Evolutionary conservation across 768 basidiomycete genomes (phyloP), one percentile per base, ranked within the genome.

Genomic region (Agaricus blazei): DNA sequence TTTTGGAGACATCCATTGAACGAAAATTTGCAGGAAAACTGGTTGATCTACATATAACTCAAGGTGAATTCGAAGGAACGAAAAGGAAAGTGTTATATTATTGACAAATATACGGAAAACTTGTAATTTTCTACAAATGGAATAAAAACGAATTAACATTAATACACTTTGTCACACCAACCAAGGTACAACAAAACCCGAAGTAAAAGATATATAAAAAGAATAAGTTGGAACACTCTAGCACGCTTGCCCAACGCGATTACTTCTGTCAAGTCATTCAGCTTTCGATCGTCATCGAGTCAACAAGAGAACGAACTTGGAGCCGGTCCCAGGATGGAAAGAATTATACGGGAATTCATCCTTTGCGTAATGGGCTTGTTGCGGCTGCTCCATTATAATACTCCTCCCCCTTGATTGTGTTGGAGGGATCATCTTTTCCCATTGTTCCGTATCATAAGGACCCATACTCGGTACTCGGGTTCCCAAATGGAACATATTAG

Each of bases 401-500:
- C 28, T 60, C 44, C 45, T 54, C 49, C 53, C 59, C 36, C 47
- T 28, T 40, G 41, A 5, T 50, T 41, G 41, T 12, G 48, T 19
- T 36, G 29, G 48, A 23, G 58, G 54, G 34, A 29, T 67, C 37
- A 67, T 69, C 53, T 66, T 68, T 50, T 72, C 68, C 74, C 72
- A 74, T 28, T 58, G 51, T 14, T 69, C 67, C 27, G 71, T 57
- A 42, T 74, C 74, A 34, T 56, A 60, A 9, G 68, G 71, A 15
- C 68, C 72, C 67, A 74, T 66, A 38, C 72, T 74, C 6, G 74
- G 72, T 62, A 74, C 65, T 3, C 77, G 70, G 4, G 78, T 80
- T 9, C 78, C 77, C 19, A 77, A 67, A 54, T 73, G 73, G 64
- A 80, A 80, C 67, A 80, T 67, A 58, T 80, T 78, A n/a, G 77